Conservation (phyloP, 176 grass and related monocot species). For the Poa pratensis region DNA sequence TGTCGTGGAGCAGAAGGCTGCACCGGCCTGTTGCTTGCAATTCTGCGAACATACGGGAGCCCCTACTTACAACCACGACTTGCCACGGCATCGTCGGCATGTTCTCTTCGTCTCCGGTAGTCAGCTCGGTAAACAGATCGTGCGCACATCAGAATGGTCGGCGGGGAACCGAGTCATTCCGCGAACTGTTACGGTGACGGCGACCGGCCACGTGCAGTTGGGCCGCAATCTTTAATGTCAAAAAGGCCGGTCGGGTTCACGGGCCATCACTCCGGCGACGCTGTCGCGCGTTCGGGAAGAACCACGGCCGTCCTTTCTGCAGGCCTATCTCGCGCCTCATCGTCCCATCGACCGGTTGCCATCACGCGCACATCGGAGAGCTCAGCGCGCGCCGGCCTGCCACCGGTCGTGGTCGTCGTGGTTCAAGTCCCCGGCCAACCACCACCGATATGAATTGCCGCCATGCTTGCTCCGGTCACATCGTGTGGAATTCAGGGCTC, state of each 20-base stretch:
- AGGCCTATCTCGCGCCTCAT: neutral
- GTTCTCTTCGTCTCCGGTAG: neutral
- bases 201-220: neutral
- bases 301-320: neutral
- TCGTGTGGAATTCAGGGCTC: too few relatives aligned
- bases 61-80: too few relatives aligned
- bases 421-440: neutral
- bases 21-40: too few relatives aligned
- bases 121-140: neutral
- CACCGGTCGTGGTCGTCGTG: neutral
- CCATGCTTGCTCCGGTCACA: neutral
- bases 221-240: neutral
- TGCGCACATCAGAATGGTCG: neutral
- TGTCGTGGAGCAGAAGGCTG: neutral
- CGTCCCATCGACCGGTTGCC: neutral
- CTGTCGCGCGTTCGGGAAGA: neutral
- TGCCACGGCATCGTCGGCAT: slow-evolving; percentile 8
- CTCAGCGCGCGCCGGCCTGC: neutral
- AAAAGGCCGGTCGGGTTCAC: neutral
- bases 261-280: neutral
- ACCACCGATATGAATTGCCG: neutral
- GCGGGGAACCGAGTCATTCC: neutral
- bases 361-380: neutral
- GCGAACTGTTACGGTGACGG: neutral
- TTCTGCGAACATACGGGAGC: too few relatives aligned